Evolutionary conservation across 352 stramenopile species (phyloP).

Genomic region (Phytophthora pluvialis): DNA sequence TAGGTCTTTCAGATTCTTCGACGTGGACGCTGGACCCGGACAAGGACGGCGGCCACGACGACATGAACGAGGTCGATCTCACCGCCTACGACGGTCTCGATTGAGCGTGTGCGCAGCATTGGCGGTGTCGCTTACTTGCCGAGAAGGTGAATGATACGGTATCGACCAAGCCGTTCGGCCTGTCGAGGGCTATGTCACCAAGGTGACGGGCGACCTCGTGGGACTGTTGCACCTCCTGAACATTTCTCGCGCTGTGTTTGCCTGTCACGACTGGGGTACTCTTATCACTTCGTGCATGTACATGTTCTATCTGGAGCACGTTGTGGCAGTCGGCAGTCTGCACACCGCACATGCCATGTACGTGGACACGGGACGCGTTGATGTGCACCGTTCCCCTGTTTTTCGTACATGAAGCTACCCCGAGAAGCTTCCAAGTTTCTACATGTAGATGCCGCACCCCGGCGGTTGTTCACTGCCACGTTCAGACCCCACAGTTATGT

Average conservation of each 20-base stretch:
- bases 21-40: constrained; percentile 91
- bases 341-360: constrained; percentile 70
- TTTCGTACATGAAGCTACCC: constrained; percentile 70
- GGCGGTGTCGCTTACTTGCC: neutral
- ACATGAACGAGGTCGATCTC: constrained; percentile 92
- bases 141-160: neutral
- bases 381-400: constrained; percentile 54
- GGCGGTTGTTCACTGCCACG: constrained; percentile 57
- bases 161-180: no score
- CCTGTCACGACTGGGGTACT: constrained; percentile 75
- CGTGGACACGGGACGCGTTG: constrained; percentile 46
- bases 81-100: constrained; percentile 92
- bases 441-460: constrained; percentile 46
- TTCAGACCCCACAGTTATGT: constrained; percentile 53
- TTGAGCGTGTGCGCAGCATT: no score
- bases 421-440: constrained; percentile 38
- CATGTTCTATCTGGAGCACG: constrained; percentile 61
- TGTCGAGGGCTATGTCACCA: constrained; percentile 50
- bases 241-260: constrained; percentile 66
- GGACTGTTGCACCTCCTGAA: constrained; percentile 60
- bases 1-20: constrained; percentile 92
- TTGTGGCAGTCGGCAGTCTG: constrained; percentile 59
- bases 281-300: constrained; percentile 66
- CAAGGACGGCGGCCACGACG: constrained; percentile 83
- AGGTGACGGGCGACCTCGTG: constrained; percentile 52